These are phyloP conservation scores for Tolypocladium guangdongense DNA, from an alignment of 2,329 filamentous ascomycete species.

Conservation along the genomic window DNA sequence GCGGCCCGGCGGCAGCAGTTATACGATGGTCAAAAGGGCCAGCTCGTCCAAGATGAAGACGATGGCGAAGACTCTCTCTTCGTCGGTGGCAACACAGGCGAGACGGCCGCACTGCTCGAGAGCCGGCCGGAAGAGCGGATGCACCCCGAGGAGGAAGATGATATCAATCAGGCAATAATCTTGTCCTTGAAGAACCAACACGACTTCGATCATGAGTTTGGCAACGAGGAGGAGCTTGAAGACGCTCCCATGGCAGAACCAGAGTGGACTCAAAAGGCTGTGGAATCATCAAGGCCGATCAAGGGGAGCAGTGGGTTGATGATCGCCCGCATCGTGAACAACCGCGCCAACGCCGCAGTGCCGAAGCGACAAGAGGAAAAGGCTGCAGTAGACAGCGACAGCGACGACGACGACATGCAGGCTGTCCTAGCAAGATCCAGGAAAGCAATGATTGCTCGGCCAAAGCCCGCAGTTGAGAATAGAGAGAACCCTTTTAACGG, in stretches of 20 bases:
- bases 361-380: slow-evolving; percentile 24
- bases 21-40: slow-evolving; percentile 10
- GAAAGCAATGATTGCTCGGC: slow-evolving; percentile 37
- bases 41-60: slow-evolving; percentile 22
- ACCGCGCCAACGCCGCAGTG: slow-evolving; percentile 53
- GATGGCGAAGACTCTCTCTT: slow-evolving; percentile 40
- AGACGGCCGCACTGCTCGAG: slow-evolving; percentile 7
- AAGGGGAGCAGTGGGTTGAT: slow-evolving; percentile 41
- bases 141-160: slow-evolving; percentile 37
- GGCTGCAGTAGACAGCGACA: slow-evolving; percentile 45
- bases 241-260: slow-evolving; percentile 36
- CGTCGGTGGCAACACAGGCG: slow-evolving; percentile 21
- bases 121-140: slow-evolving; percentile 25
- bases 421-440: slow-evolving; percentile 64
- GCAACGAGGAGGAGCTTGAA: slow-evolving; percentile 35
- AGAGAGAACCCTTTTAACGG: slow-evolving; percentile 59
- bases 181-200: slow-evolving; percentile 67
- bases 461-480: slow-evolving; percentile 32
- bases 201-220: slow-evolving; percentile 21
- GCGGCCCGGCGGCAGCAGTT: slow-evolving; percentile 16
- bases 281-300: slow-evolving; percentile 38
- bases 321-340: slow-evolving; percentile 66
- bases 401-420: slow-evolving; percentile 72
- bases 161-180: slow-evolving; percentile 71
- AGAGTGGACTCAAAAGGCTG: slow-evolving; percentile 46